phyloP scores from a whole-genome alignment of 305 asterid genomes.

The Fraxinus albicans region DNA sequence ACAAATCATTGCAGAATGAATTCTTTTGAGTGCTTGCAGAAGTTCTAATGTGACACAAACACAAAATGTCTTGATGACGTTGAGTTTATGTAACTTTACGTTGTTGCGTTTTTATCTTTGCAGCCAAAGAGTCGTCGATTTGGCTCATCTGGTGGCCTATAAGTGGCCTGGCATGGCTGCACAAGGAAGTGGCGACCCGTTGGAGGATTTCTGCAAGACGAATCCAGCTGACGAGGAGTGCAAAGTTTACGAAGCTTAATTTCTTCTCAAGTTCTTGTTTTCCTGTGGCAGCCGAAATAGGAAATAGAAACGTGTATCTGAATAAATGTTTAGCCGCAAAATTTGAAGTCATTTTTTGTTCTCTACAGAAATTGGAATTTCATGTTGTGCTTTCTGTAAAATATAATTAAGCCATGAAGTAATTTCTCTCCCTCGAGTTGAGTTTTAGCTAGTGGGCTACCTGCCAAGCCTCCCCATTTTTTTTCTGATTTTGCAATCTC shows the following conservation, averaged over 20 bases:
- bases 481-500: too few species aligned
- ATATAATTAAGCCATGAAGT: not conserved
- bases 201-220: slow-evolving; percentile 73
- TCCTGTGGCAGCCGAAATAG: not conserved
- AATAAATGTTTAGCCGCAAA: not conserved
- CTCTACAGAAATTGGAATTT: not conserved
- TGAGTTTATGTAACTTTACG: not conserved
- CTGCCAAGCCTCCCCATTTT: too few species aligned
- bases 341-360: not conserved
- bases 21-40: not conserved
- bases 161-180: slow-evolving; percentile 67
- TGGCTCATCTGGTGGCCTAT: slow-evolving; percentile 85
- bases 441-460: too few species aligned
- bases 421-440: not conserved
- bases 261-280: slow-evolving; percentile 8
- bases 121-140: slow-evolving; percentile 94
- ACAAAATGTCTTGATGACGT: not conserved
- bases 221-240: slow-evolving; percentile 78
- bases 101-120: slow-evolving; percentile 11
- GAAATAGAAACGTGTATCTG: not conserved
- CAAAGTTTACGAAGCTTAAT: slow-evolving; percentile 71
- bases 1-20: not conserved
- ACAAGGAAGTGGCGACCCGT: slow-evolving; percentile 64
- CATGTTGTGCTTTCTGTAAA: not conserved
- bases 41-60: not conserved